Percentiles rank a stretch among this genome's conserved stretches.
Evolutionary conservation across 2,329 filamentous ascomycete species (phyloP).

Genomic region (Colletotrichum sp.): DNA sequence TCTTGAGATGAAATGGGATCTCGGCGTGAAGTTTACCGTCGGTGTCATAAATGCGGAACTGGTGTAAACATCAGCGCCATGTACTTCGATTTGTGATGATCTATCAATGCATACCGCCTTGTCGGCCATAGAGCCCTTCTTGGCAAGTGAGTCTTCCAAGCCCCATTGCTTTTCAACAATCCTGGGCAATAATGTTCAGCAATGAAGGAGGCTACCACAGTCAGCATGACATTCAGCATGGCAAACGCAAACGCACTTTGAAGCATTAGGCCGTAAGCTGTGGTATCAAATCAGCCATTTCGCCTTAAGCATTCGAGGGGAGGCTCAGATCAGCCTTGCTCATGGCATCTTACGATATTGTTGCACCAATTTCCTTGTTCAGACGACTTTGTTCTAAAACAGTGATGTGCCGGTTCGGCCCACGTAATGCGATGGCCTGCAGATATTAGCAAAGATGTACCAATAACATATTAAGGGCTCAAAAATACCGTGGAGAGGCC

Average conservation of each 20-base stretch:
- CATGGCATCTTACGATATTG: slow-evolving; percentile 31
- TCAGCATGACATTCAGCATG: no score
- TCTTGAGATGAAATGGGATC: slow-evolving; percentile 30
- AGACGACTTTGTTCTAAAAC: slow-evolving; percentile 27
- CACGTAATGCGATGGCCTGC: slow-evolving; percentile 39
- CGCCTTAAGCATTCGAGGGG: no score
- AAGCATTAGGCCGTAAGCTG: slow-evolving; percentile 42
- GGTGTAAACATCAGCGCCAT: rapidly evolving
- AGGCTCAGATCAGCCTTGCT: no score
- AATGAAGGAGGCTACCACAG: not conserved
- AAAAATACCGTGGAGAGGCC: slow-evolving; percentile 9
- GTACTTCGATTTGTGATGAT: not conserved
- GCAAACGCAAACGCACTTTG: slow-evolving; percentile 29
- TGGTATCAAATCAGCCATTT: not conserved
- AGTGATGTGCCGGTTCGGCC: slow-evolving; percentile 24
- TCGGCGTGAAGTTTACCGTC: slow-evolving; percentile 27
- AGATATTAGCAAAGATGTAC: not conserved
- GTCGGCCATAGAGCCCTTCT: slow-evolving; percentile 36
- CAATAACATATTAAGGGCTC: not conserved
- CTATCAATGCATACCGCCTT: slow-evolving; percentile 16
- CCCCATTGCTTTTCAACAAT: slow-evolving; percentile 27
- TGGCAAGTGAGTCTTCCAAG: slow-evolving; percentile 28
- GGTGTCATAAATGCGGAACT: slow-evolving; percentile 34
- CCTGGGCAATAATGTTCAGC: rapidly evolving
- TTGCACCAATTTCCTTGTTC: slow-evolving; percentile 41